phyloP scores from a whole-genome alignment of 176 grass and related monocot species.

The Elaeis guineensis region DNA sequence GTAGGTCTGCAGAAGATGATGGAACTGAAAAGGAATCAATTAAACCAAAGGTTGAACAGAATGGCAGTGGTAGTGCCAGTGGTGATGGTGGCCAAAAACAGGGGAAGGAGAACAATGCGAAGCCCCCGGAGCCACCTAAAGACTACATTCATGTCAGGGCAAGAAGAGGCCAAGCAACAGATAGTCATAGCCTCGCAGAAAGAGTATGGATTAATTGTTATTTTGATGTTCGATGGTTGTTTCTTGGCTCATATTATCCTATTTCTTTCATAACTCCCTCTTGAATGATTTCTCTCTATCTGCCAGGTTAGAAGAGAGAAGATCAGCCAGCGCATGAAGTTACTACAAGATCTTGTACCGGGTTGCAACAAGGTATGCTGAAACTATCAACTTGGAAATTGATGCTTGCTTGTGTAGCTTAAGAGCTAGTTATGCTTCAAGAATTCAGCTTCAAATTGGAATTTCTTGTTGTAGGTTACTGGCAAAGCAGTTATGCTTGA shows the following conservation, averaged over 20 bases:
- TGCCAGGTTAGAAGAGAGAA: slow-evolving; percentile 93
- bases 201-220: slow-evolving; percentile 45
- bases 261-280: not conserved
- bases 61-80: slow-evolving; percentile 47
- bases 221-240: not conserved
- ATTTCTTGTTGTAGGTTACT: slow-evolving; percentile 67
- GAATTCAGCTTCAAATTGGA: not conserved
- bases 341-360: slow-evolving; percentile 95
- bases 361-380: slow-evolving; percentile 90
- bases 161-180: slow-evolving; percentile 89
- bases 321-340: slow-evolving; percentile 97
- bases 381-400: not conserved
- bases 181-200: slow-evolving; percentile 97
- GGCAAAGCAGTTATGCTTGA: slow-evolving; percentile 99
- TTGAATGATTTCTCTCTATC: not conserved
- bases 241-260: no score
- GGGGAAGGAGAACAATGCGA: slow-evolving; percentile 45
- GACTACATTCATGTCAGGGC: slow-evolving; percentile 98
- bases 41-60: slow-evolving; percentile 63
- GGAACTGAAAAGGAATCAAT: slow-evolving; percentile 41
- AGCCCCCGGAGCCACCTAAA: slow-evolving; percentile 47
- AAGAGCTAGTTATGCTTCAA: not conserved
- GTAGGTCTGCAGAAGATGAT: slow-evolving; percentile 47
- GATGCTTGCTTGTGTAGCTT: no score
- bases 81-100: slow-evolving; percentile 50